Base-by-base conservation (phyloP, 371 early-diverging fungal species). In the Mucor piriformis region DNA sequence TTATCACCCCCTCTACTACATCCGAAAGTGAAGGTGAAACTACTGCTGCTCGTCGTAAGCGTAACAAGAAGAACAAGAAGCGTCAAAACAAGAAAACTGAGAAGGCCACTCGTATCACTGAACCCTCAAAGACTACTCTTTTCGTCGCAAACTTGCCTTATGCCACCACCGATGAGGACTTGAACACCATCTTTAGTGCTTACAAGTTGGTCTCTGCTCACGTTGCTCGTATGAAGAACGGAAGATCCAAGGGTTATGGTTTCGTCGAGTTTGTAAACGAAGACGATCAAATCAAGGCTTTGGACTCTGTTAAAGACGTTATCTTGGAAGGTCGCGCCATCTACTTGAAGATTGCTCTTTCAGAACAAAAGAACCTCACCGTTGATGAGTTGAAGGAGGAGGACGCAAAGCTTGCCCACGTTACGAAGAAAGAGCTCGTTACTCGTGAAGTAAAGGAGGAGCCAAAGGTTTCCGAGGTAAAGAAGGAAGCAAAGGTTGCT, bases 81-180 rank as follows among this genome's bases (percentile, higher is more conserved):
- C 33, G 49, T n/a, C 29, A 24, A 15, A 63, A 57, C n/a, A 51
- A 47, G 18, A 56, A 62, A 27, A 23, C 48, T 29, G 42, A 25
- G 18, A 46, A 42, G 18, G 50, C 46, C 20, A n/a, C 54, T 12
- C 66, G 52, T 24, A 35, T 27, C 13, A 84, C 85, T 40, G 88
- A 85, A 35, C 90, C 85, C 25, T 92, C 92, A 50, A 87, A 90
- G 69, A 95, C 90, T 5, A 89, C 87, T 12, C 74, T 95, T 40
- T 97, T 93, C 77, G 92, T 97, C 49, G 92, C 94, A 64, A 97
- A 96, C 81, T 74, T 97, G 38, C 96, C 97, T 34, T 96, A 90
- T 77, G 76, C 89, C 37, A 85, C 93, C 51, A 83, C 86, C 21
- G 89, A 92, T 64, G 91, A 88, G 4, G 89, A 83, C 35, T 83